Evolutionary conservation across 2,329 filamentous ascomycete species (phyloP).

Genomic region (Aspergillus sp.): DNA sequence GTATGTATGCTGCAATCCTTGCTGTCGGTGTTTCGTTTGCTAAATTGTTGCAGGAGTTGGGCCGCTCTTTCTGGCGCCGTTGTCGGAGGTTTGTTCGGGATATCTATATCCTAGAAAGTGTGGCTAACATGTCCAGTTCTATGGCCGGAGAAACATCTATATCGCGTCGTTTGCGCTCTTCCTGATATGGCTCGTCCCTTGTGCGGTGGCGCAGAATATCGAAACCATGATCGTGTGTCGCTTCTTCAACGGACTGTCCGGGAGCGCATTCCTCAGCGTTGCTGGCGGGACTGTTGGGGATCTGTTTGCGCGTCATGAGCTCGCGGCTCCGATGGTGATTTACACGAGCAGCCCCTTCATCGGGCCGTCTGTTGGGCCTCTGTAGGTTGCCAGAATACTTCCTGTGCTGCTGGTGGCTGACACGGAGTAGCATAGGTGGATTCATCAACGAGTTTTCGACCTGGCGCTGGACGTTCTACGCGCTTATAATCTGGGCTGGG

Average conservation of each 20-base stretch:
- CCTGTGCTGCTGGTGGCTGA: constrained; percentile 6
- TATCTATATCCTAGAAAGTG: background rate
- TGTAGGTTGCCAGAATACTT: constrained; percentile 22
- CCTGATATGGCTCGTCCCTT: constrained; percentile 70
- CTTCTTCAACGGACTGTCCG: constrained; percentile 52
- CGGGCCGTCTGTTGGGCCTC: constrained; percentile 47
- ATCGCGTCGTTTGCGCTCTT: constrained; percentile 64
- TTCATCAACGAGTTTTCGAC: constrained; percentile 68
- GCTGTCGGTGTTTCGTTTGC: too few relatives aligned
- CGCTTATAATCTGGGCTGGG: constrained; percentile 73
- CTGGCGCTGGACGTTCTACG: constrained; percentile 79
- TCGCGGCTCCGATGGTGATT: constrained; percentile 75
- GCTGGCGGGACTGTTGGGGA: constrained; percentile 81
- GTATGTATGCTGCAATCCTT: too few relatives aligned
- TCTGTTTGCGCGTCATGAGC: constrained; percentile 57
- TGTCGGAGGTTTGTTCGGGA: constrained; percentile 44
- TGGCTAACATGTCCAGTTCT: constrained; percentile 47
- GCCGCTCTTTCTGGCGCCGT: constrained; percentile 53
- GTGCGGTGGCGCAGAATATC: constrained; percentile 73
- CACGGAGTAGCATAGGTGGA: constrained; percentile 49
- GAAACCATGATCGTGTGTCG: constrained; percentile 66
- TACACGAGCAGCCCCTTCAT: constrained; percentile 57
- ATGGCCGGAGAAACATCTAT: constrained; percentile 74
- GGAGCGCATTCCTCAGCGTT: constrained; percentile 53
- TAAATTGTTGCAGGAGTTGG: constrained; percentile 39